A percentile compares a stretch with the other conserved stretches of the same genome.
Conservation (phyloP, 2,329 filamentous ascomycete species). For the Clathrospora elynae region DNA sequence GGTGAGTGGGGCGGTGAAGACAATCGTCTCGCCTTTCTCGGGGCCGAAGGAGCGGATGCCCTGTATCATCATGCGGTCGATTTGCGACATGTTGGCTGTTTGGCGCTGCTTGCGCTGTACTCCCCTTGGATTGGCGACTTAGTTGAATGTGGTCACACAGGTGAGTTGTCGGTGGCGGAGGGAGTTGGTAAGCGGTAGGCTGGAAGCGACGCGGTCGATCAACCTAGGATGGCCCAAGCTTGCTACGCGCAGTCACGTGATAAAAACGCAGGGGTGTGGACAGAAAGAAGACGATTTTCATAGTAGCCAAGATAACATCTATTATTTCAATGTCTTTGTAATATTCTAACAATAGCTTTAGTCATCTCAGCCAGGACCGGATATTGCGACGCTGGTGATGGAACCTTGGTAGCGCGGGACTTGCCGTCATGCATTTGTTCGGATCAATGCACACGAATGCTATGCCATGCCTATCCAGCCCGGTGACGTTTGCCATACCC, state of each 20-base stretch:
- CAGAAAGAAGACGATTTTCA: too few relatives aligned
- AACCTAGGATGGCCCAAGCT: not conserved
- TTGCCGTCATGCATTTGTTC: constrained; percentile 11
- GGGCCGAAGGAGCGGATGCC: constrained; percentile 88
- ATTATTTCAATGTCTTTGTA: too few relatives aligned
- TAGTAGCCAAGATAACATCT: too few relatives aligned
- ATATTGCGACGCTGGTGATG: too few relatives aligned
- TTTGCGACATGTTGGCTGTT: constrained; percentile 59
- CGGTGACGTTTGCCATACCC: constrained; percentile 13
- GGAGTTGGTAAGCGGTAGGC: not conserved
- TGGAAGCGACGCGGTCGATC: not conserved
- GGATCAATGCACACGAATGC: constrained; percentile 10
- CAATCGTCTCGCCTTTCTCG: constrained; percentile 73
- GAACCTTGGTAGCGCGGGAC: too few relatives aligned
- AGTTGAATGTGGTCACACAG: too few relatives aligned
- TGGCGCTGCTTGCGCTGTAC: not conserved
- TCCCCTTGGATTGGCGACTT: too few relatives aligned
- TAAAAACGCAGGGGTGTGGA: too few relatives aligned
- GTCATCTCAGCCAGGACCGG: too few relatives aligned
- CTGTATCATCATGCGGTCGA: constrained; percentile 86
- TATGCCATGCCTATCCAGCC: constrained; percentile 6
- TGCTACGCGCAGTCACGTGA: constrained; percentile 17
- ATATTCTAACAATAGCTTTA: too few relatives aligned
- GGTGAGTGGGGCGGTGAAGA: constrained; percentile 88
- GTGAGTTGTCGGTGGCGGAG: too few relatives aligned